These are phyloP conservation scores for Nothopassalora personata DNA, from an alignment of 2,329 filamentous ascomycete species.

Conservation along the genomic window DNA sequence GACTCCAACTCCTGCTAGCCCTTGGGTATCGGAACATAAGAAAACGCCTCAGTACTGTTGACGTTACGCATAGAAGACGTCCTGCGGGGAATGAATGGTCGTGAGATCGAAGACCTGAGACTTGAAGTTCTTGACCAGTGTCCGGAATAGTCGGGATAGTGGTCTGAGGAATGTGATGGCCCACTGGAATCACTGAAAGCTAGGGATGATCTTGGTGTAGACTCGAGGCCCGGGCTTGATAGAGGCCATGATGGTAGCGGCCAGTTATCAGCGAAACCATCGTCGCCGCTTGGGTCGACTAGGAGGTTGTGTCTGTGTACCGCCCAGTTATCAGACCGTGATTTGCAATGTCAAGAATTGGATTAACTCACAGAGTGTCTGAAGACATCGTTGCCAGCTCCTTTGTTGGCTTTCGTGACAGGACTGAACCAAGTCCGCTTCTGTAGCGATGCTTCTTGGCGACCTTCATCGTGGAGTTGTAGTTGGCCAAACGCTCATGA, in stretches of 20 bases:
- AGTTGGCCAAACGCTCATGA: background rate
- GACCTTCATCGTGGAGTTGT: background rate
- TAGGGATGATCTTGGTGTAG: background rate
- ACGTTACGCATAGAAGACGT: background rate
- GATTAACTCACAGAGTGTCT: background rate
- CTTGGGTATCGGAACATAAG: background rate
- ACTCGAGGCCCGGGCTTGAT: background rate
- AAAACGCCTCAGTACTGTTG: background rate
- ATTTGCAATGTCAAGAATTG: background rate
- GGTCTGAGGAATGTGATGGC: background rate
- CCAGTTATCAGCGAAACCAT: background rate
- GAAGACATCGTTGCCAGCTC: background rate
- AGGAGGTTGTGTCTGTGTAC: background rate
- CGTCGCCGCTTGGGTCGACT: background rate
- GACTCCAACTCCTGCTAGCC: background rate
- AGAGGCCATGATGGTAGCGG: background rate
- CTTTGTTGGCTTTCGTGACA: background rate
- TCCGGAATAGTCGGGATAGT: background rate
- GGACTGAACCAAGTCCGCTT: background rate
- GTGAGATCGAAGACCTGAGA: background rate
- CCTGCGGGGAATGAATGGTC: background rate
- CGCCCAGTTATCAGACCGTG: background rate
- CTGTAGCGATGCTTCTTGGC: background rate
- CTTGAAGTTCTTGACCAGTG: background rate
- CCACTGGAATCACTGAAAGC: background rate